Percentiles rank a stretch among this genome's conserved stretches.
Conservation (phyloP, 2,329 filamentous ascomycete genomes). For the Tothia fuscella region DNA sequence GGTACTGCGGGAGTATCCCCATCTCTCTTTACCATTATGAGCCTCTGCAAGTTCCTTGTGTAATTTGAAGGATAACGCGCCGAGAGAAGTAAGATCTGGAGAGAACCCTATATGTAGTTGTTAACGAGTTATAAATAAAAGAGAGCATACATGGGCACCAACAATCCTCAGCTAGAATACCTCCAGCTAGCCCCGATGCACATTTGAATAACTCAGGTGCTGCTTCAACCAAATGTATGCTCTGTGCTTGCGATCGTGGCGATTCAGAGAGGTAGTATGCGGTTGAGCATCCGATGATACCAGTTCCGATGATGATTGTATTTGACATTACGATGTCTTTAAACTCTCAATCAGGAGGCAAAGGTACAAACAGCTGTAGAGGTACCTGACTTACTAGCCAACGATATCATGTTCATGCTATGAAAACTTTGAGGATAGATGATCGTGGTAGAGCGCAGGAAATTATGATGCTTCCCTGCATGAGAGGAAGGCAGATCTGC, state of each 20-base stretch:
- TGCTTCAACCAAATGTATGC: conserved; percentile 48
- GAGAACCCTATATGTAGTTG: conserved; percentile 38
- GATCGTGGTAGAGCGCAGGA: no score
- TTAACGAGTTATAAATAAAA: neutral
- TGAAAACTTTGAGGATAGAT: no score
- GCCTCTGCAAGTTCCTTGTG: conserved; percentile 52
- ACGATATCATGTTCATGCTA: no score
- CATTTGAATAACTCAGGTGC: conserved; percentile 54
- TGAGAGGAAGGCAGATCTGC: no score
- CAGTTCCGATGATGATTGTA: conserved; percentile 31
- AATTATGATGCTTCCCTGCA: no score
- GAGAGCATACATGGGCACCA: conserved; percentile 15
- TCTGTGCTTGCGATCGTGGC: conserved; percentile 24
- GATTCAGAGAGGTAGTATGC: conserved; percentile 51
- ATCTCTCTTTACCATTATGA: conserved; percentile 44
- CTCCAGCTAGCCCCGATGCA: conserved; percentile 62
- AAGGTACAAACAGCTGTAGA: no score
- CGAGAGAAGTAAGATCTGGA: conserved; percentile 44
- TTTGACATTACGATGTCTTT: no score
- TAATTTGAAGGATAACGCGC: conserved; percentile 55
- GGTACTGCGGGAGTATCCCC: conserved; percentile 49
- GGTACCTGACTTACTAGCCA: no score
- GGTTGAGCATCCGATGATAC: conserved; percentile 34
- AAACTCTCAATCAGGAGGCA: no score
- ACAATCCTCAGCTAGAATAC: conserved; percentile 64